Evolutionary conservation across 2,329 filamentous ascomycete species (phyloP), one percentile per base, ranked within the genome.

Genomic region (Pseudocercospora pini-densiflorae): DNA sequence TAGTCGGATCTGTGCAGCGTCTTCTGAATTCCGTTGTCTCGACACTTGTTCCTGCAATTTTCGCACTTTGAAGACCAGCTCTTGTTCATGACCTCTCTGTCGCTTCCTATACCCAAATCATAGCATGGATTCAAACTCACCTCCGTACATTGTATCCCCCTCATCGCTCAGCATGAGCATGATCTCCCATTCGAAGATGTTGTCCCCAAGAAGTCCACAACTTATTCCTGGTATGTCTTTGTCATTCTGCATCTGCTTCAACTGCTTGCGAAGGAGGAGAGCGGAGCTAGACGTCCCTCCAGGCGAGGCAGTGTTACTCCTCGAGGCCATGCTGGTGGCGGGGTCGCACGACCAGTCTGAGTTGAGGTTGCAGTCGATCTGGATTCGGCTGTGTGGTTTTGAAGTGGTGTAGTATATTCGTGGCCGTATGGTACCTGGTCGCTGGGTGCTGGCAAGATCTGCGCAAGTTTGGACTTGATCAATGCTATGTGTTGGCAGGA

Each of bases 91-190:
- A 5, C 4, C 21, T 40, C 36, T 31, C 0, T 23, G 24, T 5
- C 29, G n/a, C 33, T 5, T 14, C 23, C 14, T 3, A 5, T 33
- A 19, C 19, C 12, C 16, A 12, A 3, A 5, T 55, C 4, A n/a
- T 16, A 29, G 51, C 27, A 27, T 27, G 4, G 1, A 31, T 55
- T 29, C 27, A 33, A 47, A 81, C 87, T 65, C 81, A 94, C 94
- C 94, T 75, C 94, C 94, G 75, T 97, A 97, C 80, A 92, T 92
- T 81, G 94, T 94, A 57, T 76, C 76, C 66, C 77, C 75, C 81
- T 92, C 94, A 77, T 97, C 93, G 69, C 89, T 93, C 71, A 98
- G 94, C 94, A 99, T 98, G 68, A 99, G 88, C 92, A 97, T 97
- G 21, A 98, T 93, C 80, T 98, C 94, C 95, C 95, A 99, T 83